These are phyloP conservation scores for Ceratocystis albifundus DNA, from an alignment of 2,329 filamentous ascomycete genomes.

Conservation along the genomic window DNA sequence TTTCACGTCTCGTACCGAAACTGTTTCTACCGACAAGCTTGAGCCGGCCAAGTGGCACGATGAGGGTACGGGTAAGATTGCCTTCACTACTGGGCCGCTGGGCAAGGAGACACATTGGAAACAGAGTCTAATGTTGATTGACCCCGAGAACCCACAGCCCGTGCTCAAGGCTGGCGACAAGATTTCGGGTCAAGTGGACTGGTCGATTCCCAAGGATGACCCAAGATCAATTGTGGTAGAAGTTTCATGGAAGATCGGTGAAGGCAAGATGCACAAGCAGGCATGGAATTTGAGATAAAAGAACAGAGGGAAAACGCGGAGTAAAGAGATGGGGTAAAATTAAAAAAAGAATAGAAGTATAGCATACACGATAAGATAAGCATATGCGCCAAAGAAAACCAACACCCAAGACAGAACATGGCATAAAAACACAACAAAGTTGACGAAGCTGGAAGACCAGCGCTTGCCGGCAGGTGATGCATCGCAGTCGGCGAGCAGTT, in stretches of 20 bases:
- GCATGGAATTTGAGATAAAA: slow-evolving; percentile 36
- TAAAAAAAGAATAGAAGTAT: background rate
- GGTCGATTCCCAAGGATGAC: slow-evolving; percentile 57
- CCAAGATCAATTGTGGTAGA: slow-evolving; percentile 56
- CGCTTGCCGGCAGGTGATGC: too few species aligned
- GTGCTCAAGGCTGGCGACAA: slow-evolving; percentile 43
- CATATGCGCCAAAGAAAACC: too few species aligned
- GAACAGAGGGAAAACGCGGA: background rate
- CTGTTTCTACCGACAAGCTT: slow-evolving; percentile 40
- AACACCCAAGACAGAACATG: background rate
- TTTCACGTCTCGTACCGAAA: slow-evolving; percentile 53
- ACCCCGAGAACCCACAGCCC: slow-evolving; percentile 41
- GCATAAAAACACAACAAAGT: too few species aligned
- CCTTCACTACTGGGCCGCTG: slow-evolving; percentile 77
- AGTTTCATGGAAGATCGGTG: slow-evolving; percentile 47
- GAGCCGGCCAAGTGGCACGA: slow-evolving; percentile 51
- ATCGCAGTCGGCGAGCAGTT: too few species aligned
- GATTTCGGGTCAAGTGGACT: slow-evolving; percentile 57
- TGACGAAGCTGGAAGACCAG: too few species aligned
- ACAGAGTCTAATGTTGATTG: slow-evolving; percentile 64
- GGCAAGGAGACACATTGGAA: slow-evolving; percentile 80
- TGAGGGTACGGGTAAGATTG: slow-evolving; percentile 49
- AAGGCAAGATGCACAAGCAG: slow-evolving; percentile 35
- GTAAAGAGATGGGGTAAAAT: background rate
- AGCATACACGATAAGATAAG: too few species aligned